phyloP scores from a whole-genome alignment of 1,284 basidiomycete genomes.

The Tylopilus sp. region DNA sequence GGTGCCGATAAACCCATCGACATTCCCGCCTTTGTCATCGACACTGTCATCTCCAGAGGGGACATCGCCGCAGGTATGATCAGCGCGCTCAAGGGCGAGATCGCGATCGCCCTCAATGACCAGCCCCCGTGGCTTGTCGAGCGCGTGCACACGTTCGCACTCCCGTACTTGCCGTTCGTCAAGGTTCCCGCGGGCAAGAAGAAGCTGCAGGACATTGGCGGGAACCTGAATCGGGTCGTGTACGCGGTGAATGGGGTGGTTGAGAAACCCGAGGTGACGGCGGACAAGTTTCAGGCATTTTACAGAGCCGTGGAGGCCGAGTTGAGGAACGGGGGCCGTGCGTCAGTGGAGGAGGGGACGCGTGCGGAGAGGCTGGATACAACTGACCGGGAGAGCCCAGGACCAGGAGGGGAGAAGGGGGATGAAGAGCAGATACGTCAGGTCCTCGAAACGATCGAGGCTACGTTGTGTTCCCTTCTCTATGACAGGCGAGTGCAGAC shows the following conservation, averaged over 20 bases:
- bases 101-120: slow-evolving; percentile 46
- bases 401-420: slow-evolving; percentile 25
- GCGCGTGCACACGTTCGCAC: slow-evolving; percentile 54
- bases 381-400: slow-evolving; percentile 6
- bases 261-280: slow-evolving; percentile 48
- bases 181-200: slow-evolving; percentile 34
- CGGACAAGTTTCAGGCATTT: slow-evolving; percentile 70
- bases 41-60: slow-evolving; percentile 47
- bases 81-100: slow-evolving; percentile 53
- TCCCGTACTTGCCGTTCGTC: slow-evolving; percentile 48
- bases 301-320: slow-evolving; percentile 60
- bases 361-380: slow-evolving; percentile 1
- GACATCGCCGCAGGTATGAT: slow-evolving; percentile 61
- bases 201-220: slow-evolving; percentile 31
- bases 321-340: slow-evolving; percentile 33
- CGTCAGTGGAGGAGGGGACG: slow-evolving; percentile 12
- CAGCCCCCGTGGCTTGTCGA: slow-evolving; percentile 64
- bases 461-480: slow-evolving; percentile 62
- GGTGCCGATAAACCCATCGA: slow-evolving; percentile 42
- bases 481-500: slow-evolving; percentile 46
- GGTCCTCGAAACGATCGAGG: slow-evolving; percentile 70
- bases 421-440: slow-evolving; percentile 46
- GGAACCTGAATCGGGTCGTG: slow-evolving; percentile 21
- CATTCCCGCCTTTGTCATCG: slow-evolving; percentile 57
- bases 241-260: slow-evolving; percentile 39